Percentiles rank a stretch among this genome's conserved stretches.
These are phyloP conservation scores for Erysimum cheiri DNA, from an alignment of 441 rosid species.

Conservation along the genomic window DNA sequence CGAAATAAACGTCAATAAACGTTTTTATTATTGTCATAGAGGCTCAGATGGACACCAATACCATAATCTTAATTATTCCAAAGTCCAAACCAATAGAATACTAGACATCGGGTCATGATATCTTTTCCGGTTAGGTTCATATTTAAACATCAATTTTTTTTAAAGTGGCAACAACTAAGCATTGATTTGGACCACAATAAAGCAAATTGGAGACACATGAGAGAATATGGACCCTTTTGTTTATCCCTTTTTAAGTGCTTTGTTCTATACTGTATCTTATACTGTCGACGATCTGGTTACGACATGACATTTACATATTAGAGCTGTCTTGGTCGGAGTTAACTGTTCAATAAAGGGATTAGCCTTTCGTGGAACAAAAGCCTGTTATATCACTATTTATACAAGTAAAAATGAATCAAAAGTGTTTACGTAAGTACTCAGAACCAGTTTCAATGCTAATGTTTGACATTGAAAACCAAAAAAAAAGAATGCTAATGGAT, in stretches of 20 bases:
- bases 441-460: not conserved
- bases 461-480: not conserved
- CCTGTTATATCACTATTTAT: not conserved
- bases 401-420: not conserved
- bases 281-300: constrained; percentile 37
- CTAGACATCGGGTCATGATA: not conserved
- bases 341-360: constrained; percentile 30
- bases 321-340: constrained; percentile 47
- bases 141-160: not conserved
- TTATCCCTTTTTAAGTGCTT: constrained; percentile 9
- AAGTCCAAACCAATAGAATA: constrained; percentile 16
- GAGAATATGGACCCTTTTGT: constrained; percentile 39
- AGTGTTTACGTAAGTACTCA: not conserved
- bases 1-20: not conserved
- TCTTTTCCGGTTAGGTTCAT: constrained; percentile 19
- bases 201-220: constrained; percentile 34
- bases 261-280: constrained; percentile 13
- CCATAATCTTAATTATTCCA: not conserved
- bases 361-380: not conserved
- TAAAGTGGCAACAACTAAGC: not conserved
- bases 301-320: constrained; percentile 35
- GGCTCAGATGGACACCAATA: constrained; percentile 4
- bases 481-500: not conserved
- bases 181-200: constrained; percentile 40
- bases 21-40: not conserved